These are phyloP conservation scores for Glarea lozoyensis DNA, from an alignment of 495 filamentous ascomycete genomes.

Conservation along the genomic window DNA sequence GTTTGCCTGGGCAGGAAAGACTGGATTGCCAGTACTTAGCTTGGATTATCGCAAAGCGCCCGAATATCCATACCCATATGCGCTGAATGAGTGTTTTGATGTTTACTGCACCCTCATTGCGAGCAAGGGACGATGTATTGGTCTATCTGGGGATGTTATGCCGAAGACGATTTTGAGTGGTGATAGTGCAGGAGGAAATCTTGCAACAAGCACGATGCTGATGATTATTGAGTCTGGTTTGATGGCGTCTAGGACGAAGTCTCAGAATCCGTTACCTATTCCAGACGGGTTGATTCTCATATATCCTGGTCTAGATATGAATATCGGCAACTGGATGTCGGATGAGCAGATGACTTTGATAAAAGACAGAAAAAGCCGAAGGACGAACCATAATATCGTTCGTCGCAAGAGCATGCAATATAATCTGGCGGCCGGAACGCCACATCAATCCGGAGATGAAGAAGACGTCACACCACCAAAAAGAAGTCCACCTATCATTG, in stretches of 20 bases:
- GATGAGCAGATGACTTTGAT: constrained; percentile 96
- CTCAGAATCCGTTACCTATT: constrained; percentile 55
- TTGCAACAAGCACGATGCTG: constrained; percentile 71
- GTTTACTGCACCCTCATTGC: constrained; percentile 76
- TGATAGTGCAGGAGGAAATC: constrained; percentile 88
- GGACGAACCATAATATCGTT: constrained; percentile 67
- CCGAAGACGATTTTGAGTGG: constrained; percentile 79
- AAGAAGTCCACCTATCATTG: constrained; percentile 14
- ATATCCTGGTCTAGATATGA: constrained; percentile 89
- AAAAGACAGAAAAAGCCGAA: constrained; percentile 67
- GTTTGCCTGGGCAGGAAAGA: constrained; percentile 78
- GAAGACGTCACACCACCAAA: constrained; percentile 29
- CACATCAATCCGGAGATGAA: constrained; percentile 55
- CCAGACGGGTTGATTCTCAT: constrained; percentile 79
- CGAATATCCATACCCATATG: constrained; percentile 91
- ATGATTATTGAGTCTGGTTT: constrained; percentile 76
- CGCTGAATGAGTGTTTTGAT: constrained; percentile 92
- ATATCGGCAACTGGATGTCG: constrained; percentile 98
- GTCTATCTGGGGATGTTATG: constrained; percentile 59
- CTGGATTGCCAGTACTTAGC: constrained; percentile 76
- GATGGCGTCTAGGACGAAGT: constrained; percentile 44
- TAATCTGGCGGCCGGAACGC: constrained; percentile 48
- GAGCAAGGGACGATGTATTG: constrained; percentile 70
- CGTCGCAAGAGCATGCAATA: constrained; percentile 65
- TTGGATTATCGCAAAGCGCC: constrained; percentile 93